Base-by-base conservation (phyloP, 257 asterid genomes). In the Scutellaria baicalensis region DNA sequence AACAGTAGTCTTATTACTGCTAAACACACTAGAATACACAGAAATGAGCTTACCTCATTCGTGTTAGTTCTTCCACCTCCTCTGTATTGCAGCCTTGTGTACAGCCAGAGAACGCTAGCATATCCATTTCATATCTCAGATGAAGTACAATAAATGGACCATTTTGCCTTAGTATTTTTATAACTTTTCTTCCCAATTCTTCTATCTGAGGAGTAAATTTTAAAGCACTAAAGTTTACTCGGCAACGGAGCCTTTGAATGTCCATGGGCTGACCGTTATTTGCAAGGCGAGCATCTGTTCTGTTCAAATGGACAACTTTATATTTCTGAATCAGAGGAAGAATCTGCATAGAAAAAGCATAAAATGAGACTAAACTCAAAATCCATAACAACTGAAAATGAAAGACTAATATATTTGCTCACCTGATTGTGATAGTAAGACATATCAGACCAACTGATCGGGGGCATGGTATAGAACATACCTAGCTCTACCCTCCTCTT, bases 61-160 rank as follows among this genome's bases (percentile, higher is more conserved):
- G 80, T 71, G 97, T 89, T 75, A 94, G 73, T 79, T 94, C 99
- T 18, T 89, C 93, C 35, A 86, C 89, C 85, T 94, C 97, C 18
- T 85, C 93, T 10, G 51, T 63, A 70, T 84, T 88, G 84, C 95
- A 94, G 43, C 99, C 99, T 75, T 89, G 97, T 31, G 93, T 85
- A 66, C 99, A 94, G 49, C 99, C 99, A 64, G 99, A 91, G 74
- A 94, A 94, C 1, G 99, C 98, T 70, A 94, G 72, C 98, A 94
- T 94, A 82, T 94, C 99, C 99, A 91, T 94, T 83, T 94, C 99
- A 16, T 86, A 94, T 80, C 99, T 86, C 64, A 94, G 97, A 78
- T 94, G 99, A 69, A 94, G 98, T 33, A 94, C 99, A 18, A 94
- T 68, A 81, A 94, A 89, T 20, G 96, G 92, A 21, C 99, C 98